Evolutionary conservation across 2,329 filamentous ascomycete genomes (phyloP).

Genomic region (Phialophora verrucosa): DNA sequence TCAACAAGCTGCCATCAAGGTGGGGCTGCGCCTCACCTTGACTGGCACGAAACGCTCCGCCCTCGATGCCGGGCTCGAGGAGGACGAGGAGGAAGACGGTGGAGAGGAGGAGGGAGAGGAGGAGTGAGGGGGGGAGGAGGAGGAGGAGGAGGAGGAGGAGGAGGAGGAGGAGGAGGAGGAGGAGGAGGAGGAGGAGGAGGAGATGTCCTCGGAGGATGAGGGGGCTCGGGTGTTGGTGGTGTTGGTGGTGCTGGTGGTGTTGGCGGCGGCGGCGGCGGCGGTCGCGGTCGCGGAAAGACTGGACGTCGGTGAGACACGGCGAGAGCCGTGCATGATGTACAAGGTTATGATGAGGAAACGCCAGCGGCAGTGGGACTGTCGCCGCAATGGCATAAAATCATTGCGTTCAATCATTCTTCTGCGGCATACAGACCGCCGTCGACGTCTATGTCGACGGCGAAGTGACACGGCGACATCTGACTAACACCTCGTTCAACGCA

Average conservation of each 20-base stretch:
- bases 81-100: background rate
- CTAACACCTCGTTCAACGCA: background rate
- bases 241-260: background rate
- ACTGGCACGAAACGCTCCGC: constrained; percentile 2
- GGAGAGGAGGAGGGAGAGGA: background rate
- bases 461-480: background rate
- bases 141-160: background rate
- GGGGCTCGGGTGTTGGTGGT: background rate
- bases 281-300: background rate
- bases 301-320: background rate
- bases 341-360: background rate
- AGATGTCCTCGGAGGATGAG: background rate
- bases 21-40: background rate
- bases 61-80: background rate
- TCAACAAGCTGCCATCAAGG: background rate
- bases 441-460: background rate
- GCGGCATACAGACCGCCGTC: background rate
- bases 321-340: background rate
- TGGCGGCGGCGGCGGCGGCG: background rate
- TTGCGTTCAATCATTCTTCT: background rate
- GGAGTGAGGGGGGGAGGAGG: background rate
- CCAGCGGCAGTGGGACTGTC: background rate
- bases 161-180: background rate
- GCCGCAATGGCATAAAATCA: background rate
- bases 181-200: background rate